phyloP scores from a whole-genome alignment of 2,329 filamentous ascomycete species.

The Teratosphaeria epicoccoides region DNA sequence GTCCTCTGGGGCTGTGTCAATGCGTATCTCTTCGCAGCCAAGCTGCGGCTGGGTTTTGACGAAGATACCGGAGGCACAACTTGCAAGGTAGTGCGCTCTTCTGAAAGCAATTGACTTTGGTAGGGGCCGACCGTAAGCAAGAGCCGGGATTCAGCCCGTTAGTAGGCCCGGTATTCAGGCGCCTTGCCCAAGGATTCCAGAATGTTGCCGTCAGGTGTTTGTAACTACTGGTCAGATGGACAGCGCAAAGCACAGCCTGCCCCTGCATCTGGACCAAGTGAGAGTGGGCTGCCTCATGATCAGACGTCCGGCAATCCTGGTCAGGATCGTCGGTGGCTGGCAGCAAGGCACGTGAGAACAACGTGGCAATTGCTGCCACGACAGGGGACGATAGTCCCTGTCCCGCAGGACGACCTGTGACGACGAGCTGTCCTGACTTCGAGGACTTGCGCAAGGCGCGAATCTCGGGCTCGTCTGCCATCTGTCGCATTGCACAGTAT shows the following conservation, averaged over 20 bases:
- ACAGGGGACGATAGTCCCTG: neutral
- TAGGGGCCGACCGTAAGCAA: neutral
- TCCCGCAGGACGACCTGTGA: neutral
- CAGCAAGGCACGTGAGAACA: conserved; percentile 2
- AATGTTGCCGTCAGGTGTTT: neutral
- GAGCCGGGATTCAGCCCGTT: no score
- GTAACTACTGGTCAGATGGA: neutral
- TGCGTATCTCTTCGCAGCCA: neutral
- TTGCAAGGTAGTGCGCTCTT: neutral
- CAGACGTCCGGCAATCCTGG: neutral
- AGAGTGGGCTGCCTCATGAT: conserved; percentile 3
- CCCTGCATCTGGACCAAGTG: neutral
- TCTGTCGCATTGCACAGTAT: neutral
- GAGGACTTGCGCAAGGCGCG: neutral
- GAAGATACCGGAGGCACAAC: no score
- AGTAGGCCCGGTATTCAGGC: neutral
- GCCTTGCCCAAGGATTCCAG: neutral
- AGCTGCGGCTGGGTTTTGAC: no score
- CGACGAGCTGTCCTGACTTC: neutral
- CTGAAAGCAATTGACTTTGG: neutral
- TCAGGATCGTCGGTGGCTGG: neutral
- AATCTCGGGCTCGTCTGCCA: neutral
- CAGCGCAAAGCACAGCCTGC: conserved; percentile 1
- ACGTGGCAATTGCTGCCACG: conserved; percentile 4
- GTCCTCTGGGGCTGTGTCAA: neutral